Conservation (phyloP, 2,329 filamentous ascomycete genomes). For the Uncinocarpus reesii region DNA sequence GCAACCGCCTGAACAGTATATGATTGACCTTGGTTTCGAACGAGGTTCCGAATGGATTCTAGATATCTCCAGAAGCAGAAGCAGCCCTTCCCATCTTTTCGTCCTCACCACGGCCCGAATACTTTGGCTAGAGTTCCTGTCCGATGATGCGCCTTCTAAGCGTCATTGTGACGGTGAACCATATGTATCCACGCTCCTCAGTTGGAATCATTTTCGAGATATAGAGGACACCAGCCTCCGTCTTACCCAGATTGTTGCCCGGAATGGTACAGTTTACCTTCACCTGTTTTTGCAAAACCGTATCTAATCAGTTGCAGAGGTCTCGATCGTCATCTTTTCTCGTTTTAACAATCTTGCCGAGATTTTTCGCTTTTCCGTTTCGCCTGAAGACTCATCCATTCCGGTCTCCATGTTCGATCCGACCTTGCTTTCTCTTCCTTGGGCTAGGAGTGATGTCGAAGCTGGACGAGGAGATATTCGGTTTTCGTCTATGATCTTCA, state of each 20-base stretch:
- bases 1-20: slow-evolving; percentile 20
- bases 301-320: slow-evolving; percentile 22
- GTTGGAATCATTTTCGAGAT: slow-evolving; percentile 47
- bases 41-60: slow-evolving; percentile 44
- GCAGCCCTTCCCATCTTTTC: slow-evolving; percentile 37
- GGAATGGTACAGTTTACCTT: slow-evolving; percentile 24
- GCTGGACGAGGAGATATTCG: slow-evolving; percentile 4
- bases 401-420: slow-evolving; percentile 26
- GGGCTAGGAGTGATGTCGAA: not conserved
- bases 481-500: slow-evolving; percentile 29
- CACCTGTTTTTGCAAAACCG: not conserved
- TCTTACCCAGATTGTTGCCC: slow-evolving; percentile 26
- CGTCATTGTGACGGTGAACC: slow-evolving; percentile 19
- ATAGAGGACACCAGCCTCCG: slow-evolving; percentile 44
- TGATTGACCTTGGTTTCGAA: slow-evolving; percentile 30
- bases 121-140: slow-evolving; percentile 35
- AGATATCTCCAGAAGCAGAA: slow-evolving; percentile 40
- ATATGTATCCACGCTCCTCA: slow-evolving; percentile 33
- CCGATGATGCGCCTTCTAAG: slow-evolving; percentile 18
- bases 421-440: slow-evolving; percentile 26
- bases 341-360: slow-evolving; percentile 27
- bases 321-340: slow-evolving; percentile 35
- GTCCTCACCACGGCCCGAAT: slow-evolving; percentile 46
- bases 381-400: slow-evolving; percentile 19
- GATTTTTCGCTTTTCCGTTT: slow-evolving; percentile 25